Conservation (phyloP, 306 rosid genomes). For the Gastrolobium bilobum region DNA sequence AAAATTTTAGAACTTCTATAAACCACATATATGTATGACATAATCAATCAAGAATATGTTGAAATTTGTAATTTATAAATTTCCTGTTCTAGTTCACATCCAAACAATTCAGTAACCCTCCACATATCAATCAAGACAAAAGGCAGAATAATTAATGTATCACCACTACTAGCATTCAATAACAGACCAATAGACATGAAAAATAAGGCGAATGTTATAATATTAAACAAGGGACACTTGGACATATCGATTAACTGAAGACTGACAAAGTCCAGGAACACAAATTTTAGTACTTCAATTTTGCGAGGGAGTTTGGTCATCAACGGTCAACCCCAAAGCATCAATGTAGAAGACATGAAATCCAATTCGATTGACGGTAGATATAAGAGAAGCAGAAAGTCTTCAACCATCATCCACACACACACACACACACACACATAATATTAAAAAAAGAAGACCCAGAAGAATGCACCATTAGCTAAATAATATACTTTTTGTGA, state of each 20-base stretch:
- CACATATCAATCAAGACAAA: slow-evolving; percentile 9
- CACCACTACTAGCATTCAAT: slow-evolving; percentile 14
- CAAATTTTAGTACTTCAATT: slow-evolving; percentile 4
- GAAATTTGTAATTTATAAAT: slow-evolving; percentile 4
- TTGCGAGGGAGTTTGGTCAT: slow-evolving; percentile 1
- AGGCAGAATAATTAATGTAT: slow-evolving; percentile 8
- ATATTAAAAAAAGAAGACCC: slow-evolving; percentile 29
- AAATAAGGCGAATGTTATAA: not conserved
- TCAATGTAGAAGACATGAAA: slow-evolving; percentile 25
- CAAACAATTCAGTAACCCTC: slow-evolving; percentile 8
- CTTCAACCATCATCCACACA: slow-evolving; percentile 32
- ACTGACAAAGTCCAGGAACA: not conserved
- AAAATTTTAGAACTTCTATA: slow-evolving; percentile 48
- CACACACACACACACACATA: slow-evolving; percentile 21
- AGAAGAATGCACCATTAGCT: slow-evolving; percentile 28
- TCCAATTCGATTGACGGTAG: slow-evolving; percentile 24
- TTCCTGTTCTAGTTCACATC: slow-evolving; percentile 20
- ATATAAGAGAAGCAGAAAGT: slow-evolving; percentile 29
- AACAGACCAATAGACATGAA: not conserved
- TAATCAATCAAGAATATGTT: slow-evolving; percentile 34
- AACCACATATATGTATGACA: slow-evolving; percentile 15
- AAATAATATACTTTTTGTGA: slow-evolving; percentile 17
- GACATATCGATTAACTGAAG: not conserved
- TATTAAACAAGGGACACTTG: not conserved
- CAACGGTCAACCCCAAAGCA: slow-evolving; percentile 49